Evolutionary conservation across 2,329 filamentous ascomycete genomes (phyloP).

Genomic region (Cytospora schulzeri): DNA sequence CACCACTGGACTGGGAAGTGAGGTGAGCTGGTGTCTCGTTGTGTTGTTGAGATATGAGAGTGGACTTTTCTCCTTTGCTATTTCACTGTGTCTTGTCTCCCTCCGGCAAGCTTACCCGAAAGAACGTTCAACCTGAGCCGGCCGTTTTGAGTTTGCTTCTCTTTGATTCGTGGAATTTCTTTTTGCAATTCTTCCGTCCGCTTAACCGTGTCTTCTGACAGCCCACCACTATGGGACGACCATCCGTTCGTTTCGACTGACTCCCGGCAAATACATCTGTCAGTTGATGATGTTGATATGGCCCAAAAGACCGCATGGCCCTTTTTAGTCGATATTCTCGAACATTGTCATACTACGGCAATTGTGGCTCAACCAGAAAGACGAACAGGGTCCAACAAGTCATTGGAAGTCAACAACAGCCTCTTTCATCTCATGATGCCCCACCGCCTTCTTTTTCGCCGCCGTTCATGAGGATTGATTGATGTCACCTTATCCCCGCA

Average conservation of each 20-base stretch:
- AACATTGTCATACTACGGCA: background rate
- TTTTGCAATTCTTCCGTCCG: slow-evolving; percentile 20
- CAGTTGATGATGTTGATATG: background rate
- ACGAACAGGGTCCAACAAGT: background rate
- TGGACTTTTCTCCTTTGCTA: no score
- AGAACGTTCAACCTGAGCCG: background rate
- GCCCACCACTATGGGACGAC: background rate
- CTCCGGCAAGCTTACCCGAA: background rate
- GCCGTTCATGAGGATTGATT: background rate
- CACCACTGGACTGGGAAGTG: no score
- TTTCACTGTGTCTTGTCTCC: background rate
- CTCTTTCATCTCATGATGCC: background rate
- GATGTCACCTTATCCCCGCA: background rate
- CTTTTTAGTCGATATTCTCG: background rate
- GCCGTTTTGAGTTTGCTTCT: background rate
- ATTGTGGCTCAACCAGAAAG: no score
- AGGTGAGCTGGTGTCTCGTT: no score
- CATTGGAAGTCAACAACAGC: no score
- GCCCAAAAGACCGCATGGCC: background rate
- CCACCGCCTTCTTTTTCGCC: background rate
- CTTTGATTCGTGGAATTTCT: slow-evolving; percentile 25
- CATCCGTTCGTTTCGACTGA: background rate
- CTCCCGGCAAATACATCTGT: slow-evolving; percentile 3
- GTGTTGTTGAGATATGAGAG: no score
- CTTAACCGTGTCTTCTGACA: background rate